Base-by-base conservation (phyloP, 306 rosid species). In the Sphenostylis stenocarpa region DNA sequence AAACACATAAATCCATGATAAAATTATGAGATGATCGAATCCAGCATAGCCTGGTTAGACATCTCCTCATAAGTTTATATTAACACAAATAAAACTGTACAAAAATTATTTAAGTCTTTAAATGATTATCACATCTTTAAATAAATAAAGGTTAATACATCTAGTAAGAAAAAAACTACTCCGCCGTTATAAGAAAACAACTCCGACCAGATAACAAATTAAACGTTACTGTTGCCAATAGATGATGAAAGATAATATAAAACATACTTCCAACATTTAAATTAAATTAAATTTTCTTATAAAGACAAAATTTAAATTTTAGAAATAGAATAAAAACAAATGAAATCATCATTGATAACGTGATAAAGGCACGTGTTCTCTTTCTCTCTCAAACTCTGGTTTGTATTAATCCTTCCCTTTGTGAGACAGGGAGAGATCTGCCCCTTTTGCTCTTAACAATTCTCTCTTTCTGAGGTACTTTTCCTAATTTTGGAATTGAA, bases 351-450 rank as follows among this genome's bases (percentile, higher is more conserved):
- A 11, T 64, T 11, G 31, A 38, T 65, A 5, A 34, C 26, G 1
- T 8, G 3, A 29, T 29, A 16, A 62, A 33, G 21, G 26, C 38
- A 34, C 69, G 45, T 63, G 69, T 9, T 16, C 1, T 38, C 41
- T n/a, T 47, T 70, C 63, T 29, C 68, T 61, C 47, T 79, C 69
- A 64, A 7, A 31, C 36, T 17, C 21, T 63, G 75, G 62, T 45
- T 43, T 31, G 36, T 61, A 70, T 19, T 16, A 5, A 53, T 47
- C 20, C 23, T 10, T 3, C 20, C 51, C 69, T 34, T 15, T 20
- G 48, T 61, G 86, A 61, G 78, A 60, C 61, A 77, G 83, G 52
- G 72, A 79, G 78, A 83, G 81, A 82, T 72, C 80, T 75, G 62
- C 23, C 56, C 77, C 28, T 67, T 44, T 62, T 28, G 0, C 9